Evolutionary conservation across 345 rosid species (phyloP).

Genomic region (Corchorus olitorius): DNA sequence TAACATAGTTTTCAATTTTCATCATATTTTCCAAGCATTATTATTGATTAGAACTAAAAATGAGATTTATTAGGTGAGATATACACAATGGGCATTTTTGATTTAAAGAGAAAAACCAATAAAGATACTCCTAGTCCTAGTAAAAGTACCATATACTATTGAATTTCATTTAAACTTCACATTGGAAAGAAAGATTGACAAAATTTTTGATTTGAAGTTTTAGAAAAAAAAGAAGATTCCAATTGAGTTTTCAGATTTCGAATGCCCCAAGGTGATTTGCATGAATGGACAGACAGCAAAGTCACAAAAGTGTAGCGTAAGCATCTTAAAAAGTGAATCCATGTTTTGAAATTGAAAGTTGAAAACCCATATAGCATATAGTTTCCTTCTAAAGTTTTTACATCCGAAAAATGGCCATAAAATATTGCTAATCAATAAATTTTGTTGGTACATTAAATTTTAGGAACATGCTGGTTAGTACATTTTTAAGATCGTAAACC

Average conservation of each 20-base stretch:
- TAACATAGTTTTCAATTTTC: not conserved
- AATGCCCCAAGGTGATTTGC: not conserved
- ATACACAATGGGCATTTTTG: no score
- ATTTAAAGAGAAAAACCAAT: no score
- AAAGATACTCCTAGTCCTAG: not conserved
- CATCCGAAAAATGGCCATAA: no score
- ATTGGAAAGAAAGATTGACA: not conserved
- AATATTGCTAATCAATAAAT: no score
- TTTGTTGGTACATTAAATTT: no score
- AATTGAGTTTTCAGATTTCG: not conserved
- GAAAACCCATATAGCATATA: no score
- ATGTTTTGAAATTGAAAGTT: not conserved
- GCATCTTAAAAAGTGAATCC: not conserved
- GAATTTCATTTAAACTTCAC: not conserved
- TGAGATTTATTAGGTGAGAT: no score
- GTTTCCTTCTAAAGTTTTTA: no score
- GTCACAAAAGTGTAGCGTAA: not conserved
- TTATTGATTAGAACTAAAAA: no score
- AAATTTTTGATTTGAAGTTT: not conserved
- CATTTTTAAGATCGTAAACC: no score
- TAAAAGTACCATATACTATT: not conserved
- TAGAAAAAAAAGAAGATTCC: constrained; percentile 13
- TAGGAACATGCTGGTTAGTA: no score
- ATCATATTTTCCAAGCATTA: no score
- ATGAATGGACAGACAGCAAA: not conserved